Conservation (phyloP, 2,329 filamentous ascomycete species). For the Microcyclospora pomicola region DNA sequence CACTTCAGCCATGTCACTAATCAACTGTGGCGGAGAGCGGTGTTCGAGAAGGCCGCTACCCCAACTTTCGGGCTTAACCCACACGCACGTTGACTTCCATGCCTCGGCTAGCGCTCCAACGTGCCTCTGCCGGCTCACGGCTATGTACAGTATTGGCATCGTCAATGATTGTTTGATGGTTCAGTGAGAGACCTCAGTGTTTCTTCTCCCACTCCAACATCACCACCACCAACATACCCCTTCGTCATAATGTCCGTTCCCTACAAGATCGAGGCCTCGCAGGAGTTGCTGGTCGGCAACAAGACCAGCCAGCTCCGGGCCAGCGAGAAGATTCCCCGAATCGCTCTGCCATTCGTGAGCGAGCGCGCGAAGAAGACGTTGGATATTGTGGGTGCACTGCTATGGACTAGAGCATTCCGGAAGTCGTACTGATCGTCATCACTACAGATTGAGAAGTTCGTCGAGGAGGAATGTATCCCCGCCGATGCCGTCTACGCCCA, state of each 20-base stretch:
- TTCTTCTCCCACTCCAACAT: too few species aligned
- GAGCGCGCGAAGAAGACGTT: slow-evolving; percentile 72
- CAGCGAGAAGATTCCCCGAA: slow-evolving; percentile 43
- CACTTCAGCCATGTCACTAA: neutral
- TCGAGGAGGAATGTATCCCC: slow-evolving; percentile 72
- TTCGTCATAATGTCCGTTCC: slow-evolving; percentile 19
- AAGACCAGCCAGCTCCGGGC: slow-evolving; percentile 27
- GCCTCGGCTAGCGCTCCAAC: too few species aligned
- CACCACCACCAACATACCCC: too few species aligned
- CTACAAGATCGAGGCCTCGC: slow-evolving; percentile 23
- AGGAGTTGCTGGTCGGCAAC: slow-evolving; percentile 19
- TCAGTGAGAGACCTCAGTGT: too few species aligned
- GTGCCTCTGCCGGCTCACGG: too few species aligned
- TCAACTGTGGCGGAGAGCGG: neutral
- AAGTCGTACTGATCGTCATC: neutral
- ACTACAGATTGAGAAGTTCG: slow-evolving; percentile 63
- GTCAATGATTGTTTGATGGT: too few species aligned
- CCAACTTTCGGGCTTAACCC: too few species aligned
- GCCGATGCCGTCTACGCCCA: slow-evolving; percentile 70
- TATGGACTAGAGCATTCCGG: neutral
- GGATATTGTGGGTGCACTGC: slow-evolving; percentile 45
- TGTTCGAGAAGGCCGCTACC: neutral
- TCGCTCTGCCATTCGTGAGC: slow-evolving; percentile 55
- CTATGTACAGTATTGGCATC: too few species aligned
- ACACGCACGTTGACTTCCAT: too few species aligned